Conservation (phyloP, 2,329 filamentous ascomycete species). For the Hypoxylon sp. region DNA sequence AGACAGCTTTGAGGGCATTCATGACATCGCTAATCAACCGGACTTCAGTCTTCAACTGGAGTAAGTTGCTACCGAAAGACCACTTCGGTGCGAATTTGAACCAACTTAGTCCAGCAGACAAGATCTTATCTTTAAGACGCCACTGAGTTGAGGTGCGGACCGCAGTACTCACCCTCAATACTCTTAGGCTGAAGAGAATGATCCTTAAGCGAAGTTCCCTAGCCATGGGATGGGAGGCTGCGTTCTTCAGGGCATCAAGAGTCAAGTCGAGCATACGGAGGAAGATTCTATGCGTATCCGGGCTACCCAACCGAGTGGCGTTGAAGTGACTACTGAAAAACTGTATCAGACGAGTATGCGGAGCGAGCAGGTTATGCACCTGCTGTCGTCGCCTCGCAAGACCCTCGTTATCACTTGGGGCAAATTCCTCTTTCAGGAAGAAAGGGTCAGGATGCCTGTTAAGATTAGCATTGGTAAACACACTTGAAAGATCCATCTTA, state of each 20-base stretch:
- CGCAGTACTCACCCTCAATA: conserved; percentile 80
- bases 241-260: conserved; percentile 78
- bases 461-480: conserved; percentile 52
- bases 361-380: conserved; percentile 86
- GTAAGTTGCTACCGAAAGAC: conserved; percentile 94
- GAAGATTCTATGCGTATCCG: conserved; percentile 86
- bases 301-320: conserved; percentile 87
- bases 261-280: conserved; percentile 85
- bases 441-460: conserved; percentile 84
- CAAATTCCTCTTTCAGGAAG: conserved; percentile 91
- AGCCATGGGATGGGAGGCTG: conserved; percentile 85
- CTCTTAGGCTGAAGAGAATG: conserved; percentile 83
- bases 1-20: conserved; percentile 74
- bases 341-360: conserved; percentile 87
- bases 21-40: conserved; percentile 84
- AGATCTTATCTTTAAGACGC: conserved; percentile 88
- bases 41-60: conserved; percentile 94
- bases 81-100: conserved; percentile 87
- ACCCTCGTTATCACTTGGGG: conserved; percentile 85
- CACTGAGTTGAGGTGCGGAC: conserved; percentile 76
- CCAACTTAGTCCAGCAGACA: conserved; percentile 91
- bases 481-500: conserved; percentile 57
- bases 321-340: conserved; percentile 97
- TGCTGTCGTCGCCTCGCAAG: conserved; percentile 82
- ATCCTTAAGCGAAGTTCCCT: conserved; percentile 94